A percentile compares a stretch with the other conserved stretches of the same genome.
phyloP scores from a whole-genome alignment of 352 stramenopile genomes.

The Globisporangium nunn region DNA sequence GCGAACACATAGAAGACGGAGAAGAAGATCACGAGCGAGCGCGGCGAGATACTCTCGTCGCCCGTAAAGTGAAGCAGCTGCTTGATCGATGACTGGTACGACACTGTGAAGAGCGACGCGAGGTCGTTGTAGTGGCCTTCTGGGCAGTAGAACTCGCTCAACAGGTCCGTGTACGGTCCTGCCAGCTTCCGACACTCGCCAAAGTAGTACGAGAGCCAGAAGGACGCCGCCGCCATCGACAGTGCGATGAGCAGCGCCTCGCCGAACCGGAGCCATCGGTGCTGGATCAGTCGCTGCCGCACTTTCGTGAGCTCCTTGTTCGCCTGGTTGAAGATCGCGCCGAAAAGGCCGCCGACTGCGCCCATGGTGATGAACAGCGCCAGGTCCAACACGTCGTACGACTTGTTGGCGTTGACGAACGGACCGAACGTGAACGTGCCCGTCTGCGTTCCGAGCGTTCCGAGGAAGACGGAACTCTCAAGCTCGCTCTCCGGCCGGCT shows the following conservation, averaged over 20 bases:
- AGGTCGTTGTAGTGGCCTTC: constrained; percentile 97
- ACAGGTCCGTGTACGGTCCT: constrained; percentile 55
- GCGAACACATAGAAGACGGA: constrained; percentile 90
- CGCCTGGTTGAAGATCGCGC: constrained; percentile 93
- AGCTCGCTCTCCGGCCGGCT: constrained; percentile 26
- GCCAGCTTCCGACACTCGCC: constrained; percentile 43
- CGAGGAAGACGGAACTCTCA: constrained; percentile 41
- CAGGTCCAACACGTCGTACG: constrained; percentile 94
- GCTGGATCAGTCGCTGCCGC: constrained; percentile 50
- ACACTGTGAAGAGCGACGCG: constrained; percentile 93
- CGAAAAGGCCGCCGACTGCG: constrained; percentile 94
- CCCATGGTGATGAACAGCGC: constrained; percentile 95
- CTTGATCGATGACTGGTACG: constrained; percentile 93
- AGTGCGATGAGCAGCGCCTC: constrained; percentile 65
- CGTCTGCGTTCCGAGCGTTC: constrained; percentile 68
- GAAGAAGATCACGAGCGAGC: constrained; percentile 95
- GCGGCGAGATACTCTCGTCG: constrained; percentile 87
- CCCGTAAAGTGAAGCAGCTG: constrained; percentile 95
- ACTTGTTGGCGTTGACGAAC: constrained; percentile 75
- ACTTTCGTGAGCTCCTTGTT: constrained; percentile 92
- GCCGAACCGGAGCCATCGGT: constrained; percentile 55
- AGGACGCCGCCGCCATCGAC: constrained; percentile 54
- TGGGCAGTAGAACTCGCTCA: constrained; percentile 93
- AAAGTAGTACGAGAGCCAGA: constrained; percentile 79
- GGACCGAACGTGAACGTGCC: constrained; percentile 86